Percentiles rank a stretch among this genome's conserved stretches.
Conservation (phyloP, 202 grass and related monocot species). For the Saccharum hybrid region DNA sequence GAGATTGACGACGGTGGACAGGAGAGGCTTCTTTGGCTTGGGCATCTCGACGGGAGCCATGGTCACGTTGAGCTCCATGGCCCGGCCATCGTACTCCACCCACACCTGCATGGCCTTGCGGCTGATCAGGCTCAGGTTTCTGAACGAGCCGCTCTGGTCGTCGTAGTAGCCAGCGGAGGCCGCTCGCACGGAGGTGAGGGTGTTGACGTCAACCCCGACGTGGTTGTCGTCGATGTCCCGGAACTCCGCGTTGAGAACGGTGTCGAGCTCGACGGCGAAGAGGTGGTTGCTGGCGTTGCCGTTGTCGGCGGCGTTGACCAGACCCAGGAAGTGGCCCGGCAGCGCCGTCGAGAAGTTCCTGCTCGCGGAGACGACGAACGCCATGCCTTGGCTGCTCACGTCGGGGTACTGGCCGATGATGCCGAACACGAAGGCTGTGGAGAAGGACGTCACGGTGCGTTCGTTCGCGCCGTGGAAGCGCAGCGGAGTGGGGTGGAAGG, state of each 20-base stretch:
- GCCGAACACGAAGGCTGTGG: conserved; percentile 48
- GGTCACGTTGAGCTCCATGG: conserved; percentile 42
- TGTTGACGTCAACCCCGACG: conserved; percentile 39
- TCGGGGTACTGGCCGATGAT: conserved; percentile 27
- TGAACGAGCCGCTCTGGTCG: conserved; percentile 23
- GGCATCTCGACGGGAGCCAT: conserved; percentile 13
- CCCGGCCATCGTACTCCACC: conserved; percentile 33
- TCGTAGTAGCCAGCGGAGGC: conserved; percentile 33
- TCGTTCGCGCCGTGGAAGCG: neutral
- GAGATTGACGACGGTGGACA: conserved; percentile 13
- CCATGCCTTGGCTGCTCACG: conserved; percentile 22
- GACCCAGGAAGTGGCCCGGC: conserved; percentile 36
- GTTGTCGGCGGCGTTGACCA: conserved; percentile 35
- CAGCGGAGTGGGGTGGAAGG: conserved; percentile 38
- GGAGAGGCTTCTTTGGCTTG: conserved; percentile 29
- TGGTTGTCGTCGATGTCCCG: conserved; percentile 45
- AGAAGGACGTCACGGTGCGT: conserved; percentile 30
- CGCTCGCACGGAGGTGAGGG: conserved; percentile 15
- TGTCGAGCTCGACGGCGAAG: conserved; percentile 55
- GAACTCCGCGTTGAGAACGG: conserved; percentile 31
- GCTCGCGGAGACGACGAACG: neutral
- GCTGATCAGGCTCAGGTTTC: conserved; percentile 32
- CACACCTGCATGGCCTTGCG: conserved; percentile 38
- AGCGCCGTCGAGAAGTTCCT: neutral
- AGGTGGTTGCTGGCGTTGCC: conserved; percentile 31